phyloP scores from a whole-genome alignment of 2,329 filamentous ascomycete genomes.

The Penicillium thymicola region DNA sequence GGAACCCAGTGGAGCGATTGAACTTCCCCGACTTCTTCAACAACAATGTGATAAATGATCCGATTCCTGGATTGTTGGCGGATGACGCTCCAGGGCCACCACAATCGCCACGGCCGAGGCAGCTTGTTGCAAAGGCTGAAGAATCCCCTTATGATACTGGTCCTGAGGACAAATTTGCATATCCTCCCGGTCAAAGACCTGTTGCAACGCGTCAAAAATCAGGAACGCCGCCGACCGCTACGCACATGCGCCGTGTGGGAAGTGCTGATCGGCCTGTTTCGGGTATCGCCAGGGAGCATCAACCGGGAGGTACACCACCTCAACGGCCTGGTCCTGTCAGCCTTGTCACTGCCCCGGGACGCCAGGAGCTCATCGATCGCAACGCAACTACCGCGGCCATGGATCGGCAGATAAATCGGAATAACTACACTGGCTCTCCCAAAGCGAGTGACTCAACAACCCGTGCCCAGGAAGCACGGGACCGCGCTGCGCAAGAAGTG shows the following conservation, averaged over 20 bases:
- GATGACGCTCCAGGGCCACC: slow-evolving; percentile 55
- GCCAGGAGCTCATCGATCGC: slow-evolving; percentile 38
- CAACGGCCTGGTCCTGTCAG: slow-evolving; percentile 36
- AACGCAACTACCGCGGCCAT: slow-evolving; percentile 42
- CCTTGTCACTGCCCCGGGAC: slow-evolving; percentile 40
- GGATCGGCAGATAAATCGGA: slow-evolving; percentile 61
- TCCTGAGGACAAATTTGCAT: slow-evolving; percentile 22
- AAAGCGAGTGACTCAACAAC: slow-evolving; percentile 39
- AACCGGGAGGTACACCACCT: slow-evolving; percentile 26
- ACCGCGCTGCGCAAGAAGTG: slow-evolving; percentile 76
- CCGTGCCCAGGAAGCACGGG: slow-evolving; percentile 46
- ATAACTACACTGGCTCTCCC: slow-evolving; percentile 46
- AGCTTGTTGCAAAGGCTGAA: slow-evolving; percentile 17
- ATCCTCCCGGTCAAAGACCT: slow-evolving; percentile 38
- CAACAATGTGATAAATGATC: slow-evolving; percentile 66
- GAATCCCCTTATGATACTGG: slow-evolving; percentile 24
- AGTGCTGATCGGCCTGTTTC: slow-evolving; percentile 34
- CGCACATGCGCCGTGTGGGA: slow-evolving; percentile 32
- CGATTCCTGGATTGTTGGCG: slow-evolving; percentile 76
- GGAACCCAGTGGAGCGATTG: slow-evolving; percentile 78
- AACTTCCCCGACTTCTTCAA: slow-evolving; percentile 83
- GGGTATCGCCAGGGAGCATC: slow-evolving; percentile 23
- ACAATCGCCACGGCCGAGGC: slow-evolving; percentile 14
- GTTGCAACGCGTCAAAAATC: slow-evolving; percentile 28
- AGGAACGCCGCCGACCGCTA: slow-evolving; percentile 28